phyloP scores from a whole-genome alignment of 163 green algal genomes.

The Prototheca wickerhamii region DNA sequence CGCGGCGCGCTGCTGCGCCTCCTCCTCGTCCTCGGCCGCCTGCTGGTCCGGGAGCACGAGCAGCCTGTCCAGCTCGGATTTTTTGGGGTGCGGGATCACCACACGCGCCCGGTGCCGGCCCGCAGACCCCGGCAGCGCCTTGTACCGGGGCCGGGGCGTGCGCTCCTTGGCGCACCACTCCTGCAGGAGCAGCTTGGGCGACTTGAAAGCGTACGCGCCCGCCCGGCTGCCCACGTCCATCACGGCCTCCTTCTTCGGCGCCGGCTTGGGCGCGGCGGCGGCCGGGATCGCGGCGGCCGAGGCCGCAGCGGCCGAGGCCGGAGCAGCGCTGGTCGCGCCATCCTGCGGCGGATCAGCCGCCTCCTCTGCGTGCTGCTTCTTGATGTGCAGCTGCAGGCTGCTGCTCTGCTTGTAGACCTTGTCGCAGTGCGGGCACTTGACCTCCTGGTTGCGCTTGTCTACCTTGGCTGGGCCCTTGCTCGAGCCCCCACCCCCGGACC shows the following conservation, averaged over 20 bases:
- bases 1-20: slow-evolving; percentile 61
- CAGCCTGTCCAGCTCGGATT: slow-evolving; percentile 57
- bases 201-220: slow-evolving; percentile 60
- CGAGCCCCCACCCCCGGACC: slow-evolving; percentile 61
- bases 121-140: slow-evolving; percentile 6
- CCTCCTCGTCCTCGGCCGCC: slow-evolving; percentile 39
- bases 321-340: background rate
- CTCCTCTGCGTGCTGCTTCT: slow-evolving; percentile 48
- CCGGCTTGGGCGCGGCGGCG: background rate
- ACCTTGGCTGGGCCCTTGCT: slow-evolving; percentile 69
- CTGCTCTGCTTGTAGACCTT: slow-evolving; percentile 75
- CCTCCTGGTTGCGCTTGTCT: slow-evolving; percentile 79
- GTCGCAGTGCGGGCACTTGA: slow-evolving; percentile 80
- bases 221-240: slow-evolving; percentile 64
- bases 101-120: slow-evolving; percentile 38
- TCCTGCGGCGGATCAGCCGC: background rate
- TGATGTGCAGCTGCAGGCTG: slow-evolving; percentile 67
- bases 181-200: slow-evolving; percentile 73
- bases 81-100: slow-evolving; percentile 68
- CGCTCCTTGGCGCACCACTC: slow-evolving; percentile 68
- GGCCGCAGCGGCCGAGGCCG: background rate
- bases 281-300: background rate
- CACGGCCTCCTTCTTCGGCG: background rate
- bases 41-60: slow-evolving; percentile 54
- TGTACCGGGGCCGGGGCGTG: slow-evolving; percentile 48